These are phyloP conservation scores for Boletus sensibilis DNA, from an alignment of 768 basidiomycete genomes.

Conservation along the genomic window DNA sequence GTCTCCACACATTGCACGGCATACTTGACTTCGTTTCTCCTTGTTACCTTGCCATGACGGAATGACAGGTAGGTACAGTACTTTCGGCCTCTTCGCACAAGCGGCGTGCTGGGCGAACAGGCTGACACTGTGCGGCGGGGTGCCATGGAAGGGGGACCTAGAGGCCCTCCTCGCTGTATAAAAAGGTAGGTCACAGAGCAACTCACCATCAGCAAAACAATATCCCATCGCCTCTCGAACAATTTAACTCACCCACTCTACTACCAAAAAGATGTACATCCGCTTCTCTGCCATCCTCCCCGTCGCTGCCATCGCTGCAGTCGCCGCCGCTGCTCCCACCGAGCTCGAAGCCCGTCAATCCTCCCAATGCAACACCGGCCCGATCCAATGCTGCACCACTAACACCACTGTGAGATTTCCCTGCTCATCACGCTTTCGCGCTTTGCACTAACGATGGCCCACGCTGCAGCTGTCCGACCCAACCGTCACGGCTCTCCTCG, in stretches of 20 bases:
- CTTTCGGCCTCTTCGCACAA: neutral
- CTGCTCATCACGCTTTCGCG: too few relatives aligned
- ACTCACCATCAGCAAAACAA: neutral
- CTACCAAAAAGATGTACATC: slow-evolving; percentile 4
- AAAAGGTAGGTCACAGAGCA: neutral
- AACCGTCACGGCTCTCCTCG: neutral
- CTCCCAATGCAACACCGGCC: slow-evolving; percentile 9
- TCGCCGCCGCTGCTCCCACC: slow-evolving; percentile 7
- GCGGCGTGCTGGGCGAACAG: neutral
- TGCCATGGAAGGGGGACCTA: neutral
- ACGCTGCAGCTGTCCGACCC: neutral
- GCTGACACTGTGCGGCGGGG: neutral
- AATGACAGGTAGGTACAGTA: neutral
- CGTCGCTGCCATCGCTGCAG: slow-evolving; percentile 10
- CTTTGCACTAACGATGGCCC: neutral
- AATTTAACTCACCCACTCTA: neutral
- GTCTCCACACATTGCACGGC: neutral
- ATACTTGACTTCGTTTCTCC: neutral
- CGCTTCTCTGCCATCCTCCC: slow-evolving; percentile 8
- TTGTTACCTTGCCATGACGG: neutral
- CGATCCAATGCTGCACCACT: slow-evolving; percentile 3
- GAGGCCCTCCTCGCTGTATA: slow-evolving; percentile 1
- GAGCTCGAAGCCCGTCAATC: neutral
- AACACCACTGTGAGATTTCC: neutral
- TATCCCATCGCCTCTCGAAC: neutral